These are phyloP conservation scores for Phytophthora hibernalis DNA, from an alignment of 352 stramenopile species.

Conservation along the genomic window DNA sequence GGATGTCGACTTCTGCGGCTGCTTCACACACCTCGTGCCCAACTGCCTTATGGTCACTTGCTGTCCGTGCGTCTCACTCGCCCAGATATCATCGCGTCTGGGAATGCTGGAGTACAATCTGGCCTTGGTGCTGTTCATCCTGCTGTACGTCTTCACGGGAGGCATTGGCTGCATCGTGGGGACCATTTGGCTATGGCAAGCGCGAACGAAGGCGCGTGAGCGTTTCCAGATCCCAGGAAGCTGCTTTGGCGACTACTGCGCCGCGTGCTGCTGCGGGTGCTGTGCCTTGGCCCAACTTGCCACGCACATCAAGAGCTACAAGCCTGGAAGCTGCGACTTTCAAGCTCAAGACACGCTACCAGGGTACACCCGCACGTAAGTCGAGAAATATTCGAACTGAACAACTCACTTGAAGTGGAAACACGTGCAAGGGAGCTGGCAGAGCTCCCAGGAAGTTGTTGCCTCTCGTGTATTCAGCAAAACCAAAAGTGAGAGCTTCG, in stretches of 20 bases:
- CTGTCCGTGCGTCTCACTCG: slow-evolving; percentile 55
- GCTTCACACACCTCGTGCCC: slow-evolving; percentile 45
- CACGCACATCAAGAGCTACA: slow-evolving; percentile 61
- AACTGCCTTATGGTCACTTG: slow-evolving; percentile 51
- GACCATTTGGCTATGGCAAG: slow-evolving; percentile 28
- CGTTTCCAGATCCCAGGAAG: slow-evolving; percentile 47
- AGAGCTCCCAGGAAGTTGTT: no score
- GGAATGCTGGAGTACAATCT: slow-evolving; percentile 40
- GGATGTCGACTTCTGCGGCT: slow-evolving; percentile 48
- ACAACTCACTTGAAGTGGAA: no score
- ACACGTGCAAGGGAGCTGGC: no score
- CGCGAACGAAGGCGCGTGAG: slow-evolving; percentile 38
- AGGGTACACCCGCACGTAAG: slow-evolving; percentile 30
- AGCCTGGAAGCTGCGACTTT: slow-evolving; percentile 45
- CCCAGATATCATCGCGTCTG: slow-evolving; percentile 52
- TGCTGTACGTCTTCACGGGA: slow-evolving; percentile 19
- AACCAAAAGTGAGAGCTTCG: no score
- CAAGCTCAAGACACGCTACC: slow-evolving; percentile 40
- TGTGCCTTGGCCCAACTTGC: slow-evolving; percentile 53
- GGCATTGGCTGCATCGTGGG: slow-evolving; percentile 16
- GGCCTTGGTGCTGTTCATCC: slow-evolving; percentile 25
- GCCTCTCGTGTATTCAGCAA: no score
- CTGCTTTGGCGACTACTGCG: slow-evolving; percentile 35
- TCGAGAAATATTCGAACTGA: no score
- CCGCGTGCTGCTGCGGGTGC: slow-evolving; percentile 41